Conservation (phyloP, 352 stramenopile species). For the Globisporangium carolinianum region DNA sequence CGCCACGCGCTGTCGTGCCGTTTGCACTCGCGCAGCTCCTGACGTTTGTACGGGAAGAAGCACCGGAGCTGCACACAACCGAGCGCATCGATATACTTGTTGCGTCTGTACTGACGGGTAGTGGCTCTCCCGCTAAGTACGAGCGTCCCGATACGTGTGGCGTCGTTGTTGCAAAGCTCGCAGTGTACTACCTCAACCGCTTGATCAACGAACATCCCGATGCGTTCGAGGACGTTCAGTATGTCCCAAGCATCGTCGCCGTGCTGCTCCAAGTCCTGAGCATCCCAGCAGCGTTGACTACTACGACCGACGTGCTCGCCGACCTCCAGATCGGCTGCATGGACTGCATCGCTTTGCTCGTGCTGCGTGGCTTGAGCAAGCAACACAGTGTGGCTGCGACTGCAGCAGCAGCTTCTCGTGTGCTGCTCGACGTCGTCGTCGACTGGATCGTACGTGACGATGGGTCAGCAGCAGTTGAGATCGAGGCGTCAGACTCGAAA, state of each 20-base stretch:
- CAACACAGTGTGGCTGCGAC: not conserved
- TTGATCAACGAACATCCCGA: conserved; percentile 38
- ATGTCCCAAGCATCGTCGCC: conserved; percentile 18
- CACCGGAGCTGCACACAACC: not conserved
- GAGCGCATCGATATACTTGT: too few relatives aligned
- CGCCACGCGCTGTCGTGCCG: conserved; percentile 21
- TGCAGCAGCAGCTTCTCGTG: conserved; percentile 1
- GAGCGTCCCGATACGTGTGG: conserved; percentile 18
- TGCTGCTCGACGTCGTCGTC: conserved; percentile 25
- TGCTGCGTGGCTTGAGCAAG: conserved; percentile 16
- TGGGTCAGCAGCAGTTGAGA: not conserved
- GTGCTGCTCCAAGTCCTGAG: conserved; percentile 46
- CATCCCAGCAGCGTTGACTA: conserved; percentile 9
- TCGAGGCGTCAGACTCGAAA: not conserved
- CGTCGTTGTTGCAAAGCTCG: conserved; percentile 55
- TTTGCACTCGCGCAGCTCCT: conserved; percentile 33
- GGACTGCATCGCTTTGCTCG: conserved; percentile 53
- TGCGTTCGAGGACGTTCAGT: conserved; percentile 13
- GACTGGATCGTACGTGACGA: conserved; percentile 19
- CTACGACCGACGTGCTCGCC: conserved; percentile 22
- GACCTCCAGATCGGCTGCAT: conserved; percentile 70
- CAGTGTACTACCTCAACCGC: conserved; percentile 74
- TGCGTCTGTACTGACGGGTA: conserved; percentile 1
- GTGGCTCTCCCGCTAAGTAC: too few relatives aligned
- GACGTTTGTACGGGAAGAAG: conserved; percentile 33